These are phyloP conservation scores for Plantago major DNA, from an alignment of 257 asterid species.

Conservation along the genomic window DNA sequence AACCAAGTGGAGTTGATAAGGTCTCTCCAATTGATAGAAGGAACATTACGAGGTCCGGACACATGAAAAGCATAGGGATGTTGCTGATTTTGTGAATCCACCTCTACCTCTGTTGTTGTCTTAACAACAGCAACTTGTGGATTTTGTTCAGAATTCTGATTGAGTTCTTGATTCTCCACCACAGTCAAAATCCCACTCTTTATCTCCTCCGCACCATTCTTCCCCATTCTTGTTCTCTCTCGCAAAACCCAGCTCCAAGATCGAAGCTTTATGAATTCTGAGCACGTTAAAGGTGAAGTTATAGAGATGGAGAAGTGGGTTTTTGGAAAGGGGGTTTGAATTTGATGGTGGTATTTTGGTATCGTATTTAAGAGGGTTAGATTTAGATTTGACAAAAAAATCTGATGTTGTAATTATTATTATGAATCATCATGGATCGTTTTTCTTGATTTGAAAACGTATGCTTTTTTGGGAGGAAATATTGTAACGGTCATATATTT, in stretches of 20 bases:
- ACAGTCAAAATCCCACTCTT: constrained; percentile 33
- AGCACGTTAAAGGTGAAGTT: background rate
- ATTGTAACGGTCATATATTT: constrained; percentile 18
- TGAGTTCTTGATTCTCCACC: constrained; percentile 25
- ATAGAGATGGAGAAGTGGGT: background rate
- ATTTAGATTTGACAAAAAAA: constrained; percentile 30
- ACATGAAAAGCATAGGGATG: constrained; percentile 80
- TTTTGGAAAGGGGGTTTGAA: background rate
- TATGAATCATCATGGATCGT: background rate
- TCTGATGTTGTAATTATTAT: constrained; percentile 20
- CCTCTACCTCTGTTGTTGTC: constrained; percentile 1
- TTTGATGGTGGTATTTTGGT: background rate
- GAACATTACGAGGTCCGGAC: constrained; percentile 73
- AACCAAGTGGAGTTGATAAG: constrained; percentile 68
- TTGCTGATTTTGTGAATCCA: constrained; percentile 17
- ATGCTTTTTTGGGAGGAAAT: constrained; percentile 9
- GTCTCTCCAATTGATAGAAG: constrained; percentile 70
- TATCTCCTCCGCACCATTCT: constrained; percentile 36
- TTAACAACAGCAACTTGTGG: constrained; percentile 13
- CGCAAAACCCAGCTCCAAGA: constrained; percentile 16
- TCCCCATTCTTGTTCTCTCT: constrained; percentile 18
- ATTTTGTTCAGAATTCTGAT: constrained; percentile 17
- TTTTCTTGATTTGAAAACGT: constrained; percentile 21
- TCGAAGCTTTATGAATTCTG: background rate
- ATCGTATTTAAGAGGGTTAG: constrained; percentile 24